Base-by-base conservation (phyloP, 2,329 filamentous ascomycete genomes). In the Pseudopyricularia cyperi region DNA sequence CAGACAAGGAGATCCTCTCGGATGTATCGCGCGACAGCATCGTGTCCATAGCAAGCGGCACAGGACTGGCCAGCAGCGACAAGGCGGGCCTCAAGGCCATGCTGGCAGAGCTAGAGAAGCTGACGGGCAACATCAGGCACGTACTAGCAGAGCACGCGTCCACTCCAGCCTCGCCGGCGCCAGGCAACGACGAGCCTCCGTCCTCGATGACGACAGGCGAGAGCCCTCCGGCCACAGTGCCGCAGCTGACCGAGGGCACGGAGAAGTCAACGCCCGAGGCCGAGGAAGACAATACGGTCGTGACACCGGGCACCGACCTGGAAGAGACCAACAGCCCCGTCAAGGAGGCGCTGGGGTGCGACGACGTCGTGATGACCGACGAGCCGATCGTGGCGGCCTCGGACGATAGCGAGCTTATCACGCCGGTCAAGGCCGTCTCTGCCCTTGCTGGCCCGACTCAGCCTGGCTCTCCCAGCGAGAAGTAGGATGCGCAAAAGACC, bases 21-120 rank as follows among this genome's bases (percentile, higher is more conserved):
- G 57, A 78, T 51, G 76, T 79, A 61, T 70, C 74, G n/a, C 70
- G 68, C 42, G 68, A 67, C 49, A 71, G 71, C 57, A 64, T 71
- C 1, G 60, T 67, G 39, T 72, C 70, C 51, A 63, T 79, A 30
- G 64, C 66, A 14, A 55, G 39, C 56, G 52, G 46, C 24, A 64
- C 68, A 19, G 59, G 64, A n/a, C 62, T 80, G 19, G 65, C 63
- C 15, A 59, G 65, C 3, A 61, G 63, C 24, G 75, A 79, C 57
- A 66, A 66, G 53, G 59, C 65, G 34, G 66, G 72, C 50, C 68
- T 80, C 17, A 68, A 71, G 42, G 69, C 70, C 34, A 71, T 77
- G 61, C 67, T 76, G 9, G 66, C 67, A 17, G 71, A 74, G 54
- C 67, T 72, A 55, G 69, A 77, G 46, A 63, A 67, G 24, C 64